Base-by-base conservation (phyloP, 306 rosid genomes). In the Urtica urens region DNA sequence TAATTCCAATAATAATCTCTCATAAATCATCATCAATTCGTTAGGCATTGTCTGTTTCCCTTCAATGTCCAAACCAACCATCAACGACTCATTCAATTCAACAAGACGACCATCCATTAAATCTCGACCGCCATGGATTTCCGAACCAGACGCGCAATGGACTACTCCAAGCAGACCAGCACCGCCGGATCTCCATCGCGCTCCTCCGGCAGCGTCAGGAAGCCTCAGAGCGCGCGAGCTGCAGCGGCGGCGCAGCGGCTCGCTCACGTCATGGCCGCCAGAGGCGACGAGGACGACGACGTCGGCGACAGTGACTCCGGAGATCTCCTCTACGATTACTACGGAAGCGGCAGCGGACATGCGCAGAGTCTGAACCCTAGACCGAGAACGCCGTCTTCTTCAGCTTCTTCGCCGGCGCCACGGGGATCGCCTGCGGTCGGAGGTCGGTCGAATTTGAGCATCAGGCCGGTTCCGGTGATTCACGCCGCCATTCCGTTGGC, bases 231-330 rank as follows among this genome's bases (percentile, higher is more conserved):
- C 63, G 68, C 92, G 6, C 83, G 82, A 72, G 95, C 99, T 6
- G 95, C 99, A 1, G 99, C 99, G 0, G 95, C 99, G 1, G 99
- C 99, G 0, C 94, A 85, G 52, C 77, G 95, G 69, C 94, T 90
- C n/a, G 99, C 94, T n/a, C 86, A 79, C 58, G 95, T 82, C 28
- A 90, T 90, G 99, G 73, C 99, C 44, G 58, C 71, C 53, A 78
- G 78, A 20, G 10, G 64, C 1, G 68, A 56, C 5, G 76, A 69
- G 1, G 87, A 73, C 1, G 73, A 64, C 0, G 90, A 77, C 0
- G 94, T 77, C 1, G 75, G 67, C 1, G 87, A 73, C 1, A 73
- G 66, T 0, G 92, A 77, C 0, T 92, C 78, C 1, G 95, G 81
- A 0, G 94, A 85, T 2, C 87, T 81, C 21, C 57, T 78, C 35